phyloP scores from a whole-genome alignment of 2,329 filamentous ascomycete genomes.

The Fusarium sp. region DNA sequence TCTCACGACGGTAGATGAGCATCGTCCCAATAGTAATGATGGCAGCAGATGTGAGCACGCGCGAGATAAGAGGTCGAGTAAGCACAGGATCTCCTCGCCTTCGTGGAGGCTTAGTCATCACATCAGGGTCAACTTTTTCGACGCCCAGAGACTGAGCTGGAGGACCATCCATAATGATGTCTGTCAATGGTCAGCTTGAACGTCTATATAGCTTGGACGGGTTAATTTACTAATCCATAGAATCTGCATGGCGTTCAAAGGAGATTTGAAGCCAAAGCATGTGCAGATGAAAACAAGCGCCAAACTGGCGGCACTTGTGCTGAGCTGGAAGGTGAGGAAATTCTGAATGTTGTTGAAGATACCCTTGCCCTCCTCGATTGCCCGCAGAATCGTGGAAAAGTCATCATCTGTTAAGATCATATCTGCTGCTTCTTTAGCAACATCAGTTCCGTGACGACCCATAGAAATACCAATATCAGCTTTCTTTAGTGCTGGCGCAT shows the following conservation, averaged over 20 bases:
- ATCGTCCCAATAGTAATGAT: slow-evolving; percentile 96
- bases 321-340: slow-evolving; percentile 97
- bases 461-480: slow-evolving; percentile 98
- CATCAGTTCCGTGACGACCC: slow-evolving; percentile 94
- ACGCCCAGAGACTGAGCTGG: slow-evolving; percentile 97
- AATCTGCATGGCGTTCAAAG: slow-evolving; percentile 99
- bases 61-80: slow-evolving; percentile 82
- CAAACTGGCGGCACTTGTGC: slow-evolving; percentile 93
- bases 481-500: slow-evolving; percentile 95
- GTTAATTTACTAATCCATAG: slow-evolving; percentile 92
- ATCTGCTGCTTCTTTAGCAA: slow-evolving; percentile 95
- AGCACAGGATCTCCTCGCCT: slow-evolving; percentile 89
- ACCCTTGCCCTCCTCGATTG: slow-evolving; percentile 98
- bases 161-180: slow-evolving; percentile 99
- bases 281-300: slow-evolving; percentile 93
- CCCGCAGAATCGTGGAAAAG: slow-evolving; percentile 90
- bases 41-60: slow-evolving; percentile 86
- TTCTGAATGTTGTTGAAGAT: slow-evolving; percentile 99
- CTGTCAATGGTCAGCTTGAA: slow-evolving; percentile 60
- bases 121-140: slow-evolving; percentile 91
- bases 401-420: slow-evolving; percentile 94
- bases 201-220: not conserved
- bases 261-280: slow-evolving; percentile 91
- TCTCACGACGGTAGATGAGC: slow-evolving; percentile 90
- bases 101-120: slow-evolving; percentile 90